phyloP scores from a whole-genome alignment of 2,329 filamentous ascomycete species.

The Madurella mycetomatis region DNA sequence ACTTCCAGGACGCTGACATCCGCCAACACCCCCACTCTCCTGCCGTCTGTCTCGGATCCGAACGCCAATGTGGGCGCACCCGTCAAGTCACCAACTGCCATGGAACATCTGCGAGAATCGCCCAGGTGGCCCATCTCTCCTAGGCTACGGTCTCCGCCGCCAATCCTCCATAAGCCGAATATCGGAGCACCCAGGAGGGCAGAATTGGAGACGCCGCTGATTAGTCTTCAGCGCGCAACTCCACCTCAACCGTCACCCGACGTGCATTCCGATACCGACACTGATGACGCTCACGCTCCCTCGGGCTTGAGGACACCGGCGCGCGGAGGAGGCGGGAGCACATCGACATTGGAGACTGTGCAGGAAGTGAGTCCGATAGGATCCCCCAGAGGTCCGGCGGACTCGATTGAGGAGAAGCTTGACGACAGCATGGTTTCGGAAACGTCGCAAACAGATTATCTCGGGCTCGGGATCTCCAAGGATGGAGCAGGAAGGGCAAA shows the following conservation, averaged over 20 bases:
- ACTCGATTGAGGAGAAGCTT: conserved; percentile 49
- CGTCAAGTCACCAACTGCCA: conserved; percentile 52
- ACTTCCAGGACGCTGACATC: conserved; percentile 66
- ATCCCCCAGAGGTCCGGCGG: conserved; percentile 53
- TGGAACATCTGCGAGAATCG: conserved; percentile 49
- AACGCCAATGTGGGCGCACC: conserved; percentile 58
- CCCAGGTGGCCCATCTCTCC: conserved; percentile 75
- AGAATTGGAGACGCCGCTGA: conserved; percentile 48
- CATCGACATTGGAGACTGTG: conserved; percentile 76
- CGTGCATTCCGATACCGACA: conserved; percentile 46
- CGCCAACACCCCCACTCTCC: conserved; percentile 61
- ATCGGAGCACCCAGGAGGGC: conserved; percentile 41
- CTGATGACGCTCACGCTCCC: conserved; percentile 45
- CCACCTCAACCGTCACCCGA: conserved; percentile 40
- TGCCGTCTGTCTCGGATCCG: conserved; percentile 56
- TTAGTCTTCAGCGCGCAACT: conserved; percentile 50
- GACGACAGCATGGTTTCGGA: conserved; percentile 46
- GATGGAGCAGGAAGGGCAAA: conserved; percentile 44
- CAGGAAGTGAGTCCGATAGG: conserved; percentile 80
- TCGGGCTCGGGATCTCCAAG: conserved; percentile 36
- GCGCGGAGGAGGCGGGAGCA: conserved; percentile 55
- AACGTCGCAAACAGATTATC: conserved; percentile 39
- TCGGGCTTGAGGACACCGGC: conserved; percentile 57
- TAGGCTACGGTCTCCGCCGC: conserved; percentile 71
- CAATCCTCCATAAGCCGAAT: conserved; percentile 46